Conservation (phyloP, 2,329 filamentous ascomycete genomes). For the Fusarium pseudocircinatum region DNA sequence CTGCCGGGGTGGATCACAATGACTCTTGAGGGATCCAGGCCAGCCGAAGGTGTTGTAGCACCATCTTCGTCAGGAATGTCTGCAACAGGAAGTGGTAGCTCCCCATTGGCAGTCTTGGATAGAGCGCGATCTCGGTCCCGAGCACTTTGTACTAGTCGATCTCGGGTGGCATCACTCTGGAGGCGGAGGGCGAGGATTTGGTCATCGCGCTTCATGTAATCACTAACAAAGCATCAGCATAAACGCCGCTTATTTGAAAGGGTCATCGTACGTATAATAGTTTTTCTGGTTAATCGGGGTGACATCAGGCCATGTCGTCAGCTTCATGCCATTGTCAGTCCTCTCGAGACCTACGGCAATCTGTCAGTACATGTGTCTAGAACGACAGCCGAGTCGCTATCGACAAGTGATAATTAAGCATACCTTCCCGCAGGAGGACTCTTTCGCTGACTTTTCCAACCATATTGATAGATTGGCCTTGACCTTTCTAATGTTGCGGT, state of each 20-base stretch:
- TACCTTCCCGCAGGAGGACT: slow-evolving; percentile 71
- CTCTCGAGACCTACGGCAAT: slow-evolving; percentile 79
- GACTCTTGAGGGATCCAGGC: slow-evolving; percentile 83
- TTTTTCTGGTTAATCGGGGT: slow-evolving; percentile 99
- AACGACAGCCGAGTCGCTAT: slow-evolving; percentile 12
- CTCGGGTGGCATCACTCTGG: slow-evolving; percentile 86
- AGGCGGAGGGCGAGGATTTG: slow-evolving; percentile 90
- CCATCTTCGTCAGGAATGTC: slow-evolving; percentile 68
- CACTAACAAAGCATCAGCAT: slow-evolving; percentile 61
- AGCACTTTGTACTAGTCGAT: slow-evolving; percentile 83
- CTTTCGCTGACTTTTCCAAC: slow-evolving; percentile 73
- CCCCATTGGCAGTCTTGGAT: slow-evolving; percentile 76
- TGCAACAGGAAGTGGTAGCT: slow-evolving; percentile 68
- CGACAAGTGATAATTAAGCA: slow-evolving; percentile 14
- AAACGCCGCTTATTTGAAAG: neutral
- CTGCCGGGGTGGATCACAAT: slow-evolving; percentile 96
- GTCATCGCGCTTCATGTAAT: slow-evolving; percentile 98
- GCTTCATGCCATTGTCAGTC: slow-evolving; percentile 98
- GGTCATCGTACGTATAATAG: slow-evolving; percentile 82
- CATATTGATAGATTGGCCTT: slow-evolving; percentile 52
- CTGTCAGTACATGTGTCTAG: slow-evolving; percentile 39
- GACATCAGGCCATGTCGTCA: slow-evolving; percentile 92
- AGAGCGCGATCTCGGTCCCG: slow-evolving; percentile 89
- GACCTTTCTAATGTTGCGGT: slow-evolving; percentile 23
- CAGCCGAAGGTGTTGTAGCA: slow-evolving; percentile 65